Evolutionary conservation across 1,284 basidiomycete species (phyloP), one percentile per base, ranked within the genome.

Genomic region (Cryptococcus jaspeensis): DNA sequence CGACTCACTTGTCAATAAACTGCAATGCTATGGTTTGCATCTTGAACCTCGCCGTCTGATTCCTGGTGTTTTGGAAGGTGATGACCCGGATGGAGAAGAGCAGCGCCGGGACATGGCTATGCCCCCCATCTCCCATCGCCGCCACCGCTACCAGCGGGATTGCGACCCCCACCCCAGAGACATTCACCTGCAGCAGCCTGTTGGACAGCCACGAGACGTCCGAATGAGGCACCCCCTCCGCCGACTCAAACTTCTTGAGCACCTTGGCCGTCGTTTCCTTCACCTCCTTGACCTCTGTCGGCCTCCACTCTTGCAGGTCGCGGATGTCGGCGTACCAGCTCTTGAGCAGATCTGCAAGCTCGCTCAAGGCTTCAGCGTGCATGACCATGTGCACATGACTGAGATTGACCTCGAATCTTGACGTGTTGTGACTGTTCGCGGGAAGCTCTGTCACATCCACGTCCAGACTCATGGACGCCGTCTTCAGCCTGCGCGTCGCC

Each of bases 351-450:
- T 95, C 92, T 15, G 87, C 88, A 12, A 95, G 79, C 69, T 93
- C 89, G 36, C 87, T 87, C 50, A 95, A 86, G 0, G 92, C 92
- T 58, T 89, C 89, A 16, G 92, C 87, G 72, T 93, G 91, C 87
- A 94, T 87, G 46, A 94, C 89, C 0, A 92, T 90, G 70, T 95
- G 90, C 6, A 91, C 85, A 71, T 88, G 88, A 6, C 83, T 84
- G 23, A 93, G 75, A 1, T 77, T 74, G 32, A 92, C 60, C 42
- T 84, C 80, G 16, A 81, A 61, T 41, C 65, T 57, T 22, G 74
- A 60, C 9, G 67, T 58, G 43, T 55, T 47, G 20, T 41, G 54
- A 23, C 50, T 43, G 13, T 63, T 61, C 12, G 62, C 61, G 1
- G 77, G 74, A 8, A 57, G 59, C 55, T 80, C 77, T 37, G 76